Evolutionary conservation across 2,329 filamentous ascomycete genomes (phyloP).

Genomic region (Epichloe brachyelytri): DNA sequence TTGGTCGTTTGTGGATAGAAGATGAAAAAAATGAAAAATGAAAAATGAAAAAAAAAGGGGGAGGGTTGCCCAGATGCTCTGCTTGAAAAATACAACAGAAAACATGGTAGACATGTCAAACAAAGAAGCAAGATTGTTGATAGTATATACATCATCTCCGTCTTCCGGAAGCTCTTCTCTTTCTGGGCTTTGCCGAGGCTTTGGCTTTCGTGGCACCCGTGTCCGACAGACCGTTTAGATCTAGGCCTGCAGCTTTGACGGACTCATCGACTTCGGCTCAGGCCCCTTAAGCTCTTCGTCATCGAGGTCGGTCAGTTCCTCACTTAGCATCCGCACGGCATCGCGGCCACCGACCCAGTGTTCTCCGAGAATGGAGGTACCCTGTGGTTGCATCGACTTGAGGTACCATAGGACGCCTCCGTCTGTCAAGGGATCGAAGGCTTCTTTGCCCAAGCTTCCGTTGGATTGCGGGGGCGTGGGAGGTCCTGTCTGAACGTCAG

Average conservation of each 20-base stretch:
- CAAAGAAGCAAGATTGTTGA: not conserved
- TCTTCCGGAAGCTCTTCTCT: slow-evolving; percentile 23
- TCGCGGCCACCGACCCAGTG: slow-evolving; percentile 52
- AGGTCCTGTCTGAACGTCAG: slow-evolving; percentile 27
- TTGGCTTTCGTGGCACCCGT: slow-evolving; percentile 14
- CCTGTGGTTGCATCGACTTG: slow-evolving; percentile 62
- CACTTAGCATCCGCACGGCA: slow-evolving; percentile 55
- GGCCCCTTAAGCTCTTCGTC: slow-evolving; percentile 71
- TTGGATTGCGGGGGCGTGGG: slow-evolving; percentile 57
- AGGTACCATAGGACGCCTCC: slow-evolving; percentile 87
- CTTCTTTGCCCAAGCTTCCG: slow-evolving; percentile 38
- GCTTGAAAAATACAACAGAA: not conserved
- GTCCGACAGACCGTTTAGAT: slow-evolving; percentile 10
- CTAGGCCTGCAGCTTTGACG: slow-evolving; percentile 15
- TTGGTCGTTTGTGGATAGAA: not conserved
- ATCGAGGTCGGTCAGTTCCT: slow-evolving; percentile 83
- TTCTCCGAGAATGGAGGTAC: slow-evolving; percentile 69
- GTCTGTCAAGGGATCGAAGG: slow-evolving; percentile 43
- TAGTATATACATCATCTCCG: slow-evolving; percentile 15
- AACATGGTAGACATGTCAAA: not conserved
- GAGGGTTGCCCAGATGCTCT: not conserved
- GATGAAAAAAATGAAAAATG: not conserved
- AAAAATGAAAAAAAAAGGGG: too few relatives aligned
- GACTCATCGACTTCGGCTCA: slow-evolving; percentile 38
- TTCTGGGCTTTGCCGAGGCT: slow-evolving; percentile 16